phyloP scores from a whole-genome alignment of 2,329 filamentous ascomycete species.

The Bipolaris sorokiniana region DNA sequence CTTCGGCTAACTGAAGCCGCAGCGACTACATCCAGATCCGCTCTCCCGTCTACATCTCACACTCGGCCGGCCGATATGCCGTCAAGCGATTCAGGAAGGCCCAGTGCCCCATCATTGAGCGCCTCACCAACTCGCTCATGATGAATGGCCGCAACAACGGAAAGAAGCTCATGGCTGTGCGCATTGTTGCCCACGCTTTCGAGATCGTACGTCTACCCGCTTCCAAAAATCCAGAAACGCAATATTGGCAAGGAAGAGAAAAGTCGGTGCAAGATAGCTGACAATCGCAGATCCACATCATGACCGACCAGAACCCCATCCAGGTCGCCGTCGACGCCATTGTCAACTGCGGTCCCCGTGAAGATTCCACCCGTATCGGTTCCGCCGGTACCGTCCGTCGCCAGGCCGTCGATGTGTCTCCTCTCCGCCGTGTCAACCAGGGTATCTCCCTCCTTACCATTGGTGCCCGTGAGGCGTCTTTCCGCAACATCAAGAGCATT shows the following conservation, averaged over 20 bases:
- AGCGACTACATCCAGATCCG: conserved; percentile 99
- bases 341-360: conserved; percentile 99
- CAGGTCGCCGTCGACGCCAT: conserved; percentile 99
- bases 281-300: conserved; percentile 87
- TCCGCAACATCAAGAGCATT: conserved; percentile 99
- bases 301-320: conserved; percentile 99
- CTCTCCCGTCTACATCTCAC: conserved; percentile 97
- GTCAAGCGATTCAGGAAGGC: conserved; percentile 99
- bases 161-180: conserved; percentile 99
- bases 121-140: conserved; percentile 99
- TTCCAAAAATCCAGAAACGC: background rate
- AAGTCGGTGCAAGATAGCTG: conserved; percentile 14
- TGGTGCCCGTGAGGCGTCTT: conserved; percentile 96
- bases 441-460: conserved; percentile 98
- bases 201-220: conserved; percentile 82
- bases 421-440: conserved; percentile 99
- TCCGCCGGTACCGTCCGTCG: conserved; percentile 99
- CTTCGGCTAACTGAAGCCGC: conserved; percentile 48
- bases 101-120: conserved; percentile 99
- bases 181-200: conserved; percentile 98
- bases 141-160: conserved; percentile 99
- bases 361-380: conserved; percentile 99
- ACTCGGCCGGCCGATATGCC: conserved; percentile 98
- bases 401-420: conserved; percentile 99
- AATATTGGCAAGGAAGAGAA: background rate